Conservation (phyloP, 768 basidiomycete species). For the Phallus indusiatus region DNA sequence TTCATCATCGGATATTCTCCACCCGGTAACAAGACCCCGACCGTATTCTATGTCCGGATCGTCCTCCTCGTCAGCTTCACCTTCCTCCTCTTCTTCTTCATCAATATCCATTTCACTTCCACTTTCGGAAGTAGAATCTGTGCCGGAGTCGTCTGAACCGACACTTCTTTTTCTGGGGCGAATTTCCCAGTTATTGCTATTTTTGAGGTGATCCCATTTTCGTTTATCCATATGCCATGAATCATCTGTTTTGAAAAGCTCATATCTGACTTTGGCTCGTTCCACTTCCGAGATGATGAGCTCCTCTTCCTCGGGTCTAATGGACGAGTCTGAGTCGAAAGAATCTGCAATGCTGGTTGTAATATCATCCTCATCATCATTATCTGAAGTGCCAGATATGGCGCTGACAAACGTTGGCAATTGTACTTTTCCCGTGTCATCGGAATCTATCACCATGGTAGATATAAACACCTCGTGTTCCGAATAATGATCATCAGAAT, state of each 20-base stretch:
- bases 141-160: constrained; percentile 56
- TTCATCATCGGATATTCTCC: constrained; percentile 54
- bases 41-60: constrained; percentile 45
- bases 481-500: constrained; percentile 1
- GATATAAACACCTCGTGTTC: constrained; percentile 4
- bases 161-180: constrained; percentile 62
- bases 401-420: constrained; percentile 68
- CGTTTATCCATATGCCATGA: constrained; percentile 29
- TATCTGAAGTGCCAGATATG: constrained; percentile 40
- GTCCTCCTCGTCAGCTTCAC: constrained; percentile 44
- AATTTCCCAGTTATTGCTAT: constrained; percentile 51
- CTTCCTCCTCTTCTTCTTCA: constrained; percentile 13
- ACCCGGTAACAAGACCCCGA: constrained; percentile 56
- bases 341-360: constrained; percentile 32
- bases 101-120: constrained; percentile 12
- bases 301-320: constrained; percentile 16
- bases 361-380: constrained; percentile 15
- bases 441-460: constrained; percentile 7
- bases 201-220: constrained; percentile 40
- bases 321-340: constrained; percentile 30
- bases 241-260: constrained; percentile 7
- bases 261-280: constrained; percentile 41
- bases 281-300: constrained; percentile 24
- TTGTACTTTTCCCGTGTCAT: constrained; percentile 8
- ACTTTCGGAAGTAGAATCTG: constrained; percentile 29